Conservation (phyloP, 306 rosid species). For the Cucurbita ficifolia region DNA sequence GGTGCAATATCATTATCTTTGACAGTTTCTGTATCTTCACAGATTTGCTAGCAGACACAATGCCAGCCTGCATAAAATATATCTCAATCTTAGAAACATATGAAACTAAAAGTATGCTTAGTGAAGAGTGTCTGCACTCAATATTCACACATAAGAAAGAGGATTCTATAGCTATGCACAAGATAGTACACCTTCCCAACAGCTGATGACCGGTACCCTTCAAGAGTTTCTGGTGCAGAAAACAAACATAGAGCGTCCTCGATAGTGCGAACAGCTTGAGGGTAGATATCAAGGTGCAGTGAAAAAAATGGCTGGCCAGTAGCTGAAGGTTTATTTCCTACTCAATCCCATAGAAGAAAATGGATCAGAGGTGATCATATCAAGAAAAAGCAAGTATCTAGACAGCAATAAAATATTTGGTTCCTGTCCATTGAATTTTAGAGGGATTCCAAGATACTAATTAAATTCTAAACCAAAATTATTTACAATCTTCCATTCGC, state of each 20-base stretch:
- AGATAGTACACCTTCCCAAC: slow-evolving; percentile 51
- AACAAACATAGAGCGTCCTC: slow-evolving; percentile 80
- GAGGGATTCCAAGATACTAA: neutral
- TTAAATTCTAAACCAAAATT: neutral
- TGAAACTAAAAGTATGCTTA: neutral
- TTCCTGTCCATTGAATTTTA: neutral
- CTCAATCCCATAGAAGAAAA: slow-evolving; percentile 12
- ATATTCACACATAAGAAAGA: neutral
- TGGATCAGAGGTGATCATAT: neutral
- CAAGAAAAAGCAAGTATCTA: neutral
- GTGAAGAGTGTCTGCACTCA: neutral
- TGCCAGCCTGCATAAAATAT: slow-evolving; percentile 44
- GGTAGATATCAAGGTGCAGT: slow-evolving; percentile 85
- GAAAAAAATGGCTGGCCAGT: slow-evolving; percentile 66
- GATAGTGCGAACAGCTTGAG: slow-evolving; percentile 55
- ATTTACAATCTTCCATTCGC: neutral
- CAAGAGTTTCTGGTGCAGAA: slow-evolving; percentile 82
- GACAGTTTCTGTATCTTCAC: slow-evolving; percentile 60
- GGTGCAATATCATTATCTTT: slow-evolving; percentile 80
- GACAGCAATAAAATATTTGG: neutral
- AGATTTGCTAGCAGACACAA: slow-evolving; percentile 70
- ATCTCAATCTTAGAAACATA: neutral
- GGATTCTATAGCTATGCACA: neutral
- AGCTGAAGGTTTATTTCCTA: slow-evolving; percentile 53
- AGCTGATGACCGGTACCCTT: slow-evolving; percentile 67